Conservation (phyloP, 2,329 filamentous ascomycete species). For the Paraconiothyrium sp. region DNA sequence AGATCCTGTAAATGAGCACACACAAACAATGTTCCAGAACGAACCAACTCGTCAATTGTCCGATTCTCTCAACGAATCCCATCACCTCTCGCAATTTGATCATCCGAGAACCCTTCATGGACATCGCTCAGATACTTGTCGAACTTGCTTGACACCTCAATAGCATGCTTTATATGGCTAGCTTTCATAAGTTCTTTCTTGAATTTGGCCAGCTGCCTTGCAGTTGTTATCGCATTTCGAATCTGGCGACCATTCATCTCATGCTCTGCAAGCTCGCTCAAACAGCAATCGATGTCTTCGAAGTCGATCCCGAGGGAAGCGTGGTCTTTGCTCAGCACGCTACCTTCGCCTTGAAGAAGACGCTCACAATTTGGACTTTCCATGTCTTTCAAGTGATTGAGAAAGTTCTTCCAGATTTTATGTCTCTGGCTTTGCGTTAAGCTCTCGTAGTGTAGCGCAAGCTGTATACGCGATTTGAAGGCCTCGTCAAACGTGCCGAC, state of each 20-base stretch:
- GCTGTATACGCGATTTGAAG: slow-evolving; percentile 46
- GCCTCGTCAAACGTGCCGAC: slow-evolving; percentile 52
- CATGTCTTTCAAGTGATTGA: slow-evolving; percentile 4
- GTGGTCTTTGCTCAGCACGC: no score
- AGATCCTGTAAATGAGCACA: no score
- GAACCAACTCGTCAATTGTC: no score
- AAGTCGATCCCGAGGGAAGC: background rate
- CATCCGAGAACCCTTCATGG: background rate
- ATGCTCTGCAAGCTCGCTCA: slow-evolving; percentile 39
- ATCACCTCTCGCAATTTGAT: background rate
- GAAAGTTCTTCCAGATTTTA: slow-evolving; percentile 50
- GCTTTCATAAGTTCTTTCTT: slow-evolving; percentile 16
- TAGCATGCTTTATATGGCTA: background rate
- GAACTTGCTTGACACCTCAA: slow-evolving; percentile 11
- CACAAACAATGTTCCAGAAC: no score
- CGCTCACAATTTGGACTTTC: background rate
- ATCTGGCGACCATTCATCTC: slow-evolving; percentile 53
- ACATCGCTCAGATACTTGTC: slow-evolving; percentile 16
- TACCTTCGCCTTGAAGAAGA: no score
- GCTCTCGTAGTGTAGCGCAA: slow-evolving; percentile 55
- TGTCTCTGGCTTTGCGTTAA: slow-evolving; percentile 52
- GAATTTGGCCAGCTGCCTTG: slow-evolving; percentile 33
- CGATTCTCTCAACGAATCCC: no score
- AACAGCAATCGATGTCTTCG: slow-evolving; percentile 34
- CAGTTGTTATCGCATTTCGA: slow-evolving; percentile 53